Evolutionary conservation across 2,329 filamentous ascomycete species (phyloP).

Genomic region (Neobulgaria alba): DNA sequence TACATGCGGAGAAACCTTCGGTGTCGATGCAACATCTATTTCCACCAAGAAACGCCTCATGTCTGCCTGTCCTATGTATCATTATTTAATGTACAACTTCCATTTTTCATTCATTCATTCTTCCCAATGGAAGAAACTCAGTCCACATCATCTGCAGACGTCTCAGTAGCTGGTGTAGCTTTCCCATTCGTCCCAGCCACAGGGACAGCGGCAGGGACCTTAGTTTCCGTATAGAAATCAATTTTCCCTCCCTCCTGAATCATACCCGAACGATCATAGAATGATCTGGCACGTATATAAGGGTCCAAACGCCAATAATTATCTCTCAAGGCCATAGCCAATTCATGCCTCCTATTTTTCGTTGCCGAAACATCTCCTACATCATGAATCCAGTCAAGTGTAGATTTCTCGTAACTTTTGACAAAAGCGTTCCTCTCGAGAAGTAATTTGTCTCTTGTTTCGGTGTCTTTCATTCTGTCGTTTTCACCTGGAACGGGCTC

Average conservation of each 20-base stretch:
- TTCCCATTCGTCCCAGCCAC: slow-evolving; percentile 7
- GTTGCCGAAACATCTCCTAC: slow-evolving; percentile 32
- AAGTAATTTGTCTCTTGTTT: slow-evolving; percentile 54
- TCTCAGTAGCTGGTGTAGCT: slow-evolving; percentile 13
- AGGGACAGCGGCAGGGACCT: slow-evolving; percentile 1
- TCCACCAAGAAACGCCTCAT: background rate
- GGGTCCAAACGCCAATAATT: slow-evolving; percentile 91
- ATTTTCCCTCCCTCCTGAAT: slow-evolving; percentile 59
- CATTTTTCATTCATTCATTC: background rate
- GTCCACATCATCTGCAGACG: slow-evolving; percentile 25
- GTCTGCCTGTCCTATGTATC: background rate
- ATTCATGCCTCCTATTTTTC: slow-evolving; percentile 47
- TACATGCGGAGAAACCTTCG: background rate
- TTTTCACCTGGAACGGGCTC: slow-evolving; percentile 75
- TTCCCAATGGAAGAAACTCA: slow-evolving; percentile 15
- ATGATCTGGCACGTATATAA: slow-evolving; percentile 70
- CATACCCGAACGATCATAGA: slow-evolving; percentile 76
- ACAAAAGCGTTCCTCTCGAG: slow-evolving; percentile 57
- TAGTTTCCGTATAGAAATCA: slow-evolving; percentile 50
- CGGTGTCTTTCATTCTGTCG: slow-evolving; percentile 57
- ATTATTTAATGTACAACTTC: background rate
- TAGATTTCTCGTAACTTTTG: slow-evolving; percentile 64
- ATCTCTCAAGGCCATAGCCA: slow-evolving; percentile 55
- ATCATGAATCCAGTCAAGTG: slow-evolving; percentile 63
- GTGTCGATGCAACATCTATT: slow-evolving; percentile 1